Conservation (phyloP, 1,139 yeast genomes). For the Debaryomyces fabryi region DNA sequence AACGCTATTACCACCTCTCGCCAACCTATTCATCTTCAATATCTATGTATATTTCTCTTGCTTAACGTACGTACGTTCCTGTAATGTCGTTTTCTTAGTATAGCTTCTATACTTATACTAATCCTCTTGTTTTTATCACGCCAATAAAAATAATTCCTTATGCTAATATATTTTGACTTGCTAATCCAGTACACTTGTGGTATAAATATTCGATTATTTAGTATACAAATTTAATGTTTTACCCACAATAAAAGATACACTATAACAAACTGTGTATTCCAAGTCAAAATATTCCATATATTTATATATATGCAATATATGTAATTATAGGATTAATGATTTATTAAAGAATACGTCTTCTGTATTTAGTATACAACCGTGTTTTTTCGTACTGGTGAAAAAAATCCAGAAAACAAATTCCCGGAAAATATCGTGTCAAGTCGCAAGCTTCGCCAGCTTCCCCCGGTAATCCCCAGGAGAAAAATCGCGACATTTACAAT, state of each 20-base stretch:
- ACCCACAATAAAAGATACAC: neutral
- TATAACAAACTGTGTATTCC: neutral
- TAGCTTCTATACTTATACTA: neutral
- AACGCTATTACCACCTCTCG: neutral
- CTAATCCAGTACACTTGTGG: neutral
- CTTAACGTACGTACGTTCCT: neutral
- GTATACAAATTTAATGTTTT: neutral
- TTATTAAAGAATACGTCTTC: neutral
- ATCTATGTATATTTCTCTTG: neutral
- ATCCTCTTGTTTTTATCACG: neutral
- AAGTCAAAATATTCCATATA: neutral
- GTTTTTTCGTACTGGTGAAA: constrained; percentile 2
- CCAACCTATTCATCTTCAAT: neutral
- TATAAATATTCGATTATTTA: neutral
- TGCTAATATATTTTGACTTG: neutral
- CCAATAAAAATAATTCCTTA: neutral
- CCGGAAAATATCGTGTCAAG: constrained; percentile 8
- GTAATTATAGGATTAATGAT: neutral
- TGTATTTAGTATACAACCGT: neutral
- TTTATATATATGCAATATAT: neutral
- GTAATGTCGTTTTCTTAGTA: neutral
- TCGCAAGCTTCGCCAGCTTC: neutral
- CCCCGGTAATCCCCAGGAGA: neutral
- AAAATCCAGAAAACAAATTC: constrained; percentile 4
- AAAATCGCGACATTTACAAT: constrained; percentile 2